Conservation (phyloP, 257 asterid species). For the Nicotiana undulata region DNA sequence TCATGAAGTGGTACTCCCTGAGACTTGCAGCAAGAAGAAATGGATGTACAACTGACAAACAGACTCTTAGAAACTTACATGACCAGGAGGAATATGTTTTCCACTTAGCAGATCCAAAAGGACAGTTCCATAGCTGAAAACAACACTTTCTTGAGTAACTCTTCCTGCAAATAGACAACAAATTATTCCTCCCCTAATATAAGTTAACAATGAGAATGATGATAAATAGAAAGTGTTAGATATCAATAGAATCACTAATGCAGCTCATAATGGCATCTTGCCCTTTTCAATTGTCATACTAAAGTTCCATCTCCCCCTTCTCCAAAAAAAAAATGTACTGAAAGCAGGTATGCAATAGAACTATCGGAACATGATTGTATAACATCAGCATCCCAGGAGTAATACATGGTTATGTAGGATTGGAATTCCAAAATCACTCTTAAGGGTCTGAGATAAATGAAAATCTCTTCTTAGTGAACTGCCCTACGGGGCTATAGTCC, state of each 20-base stretch:
- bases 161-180: conserved; percentile 56
- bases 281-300: neutral
- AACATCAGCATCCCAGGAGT: neutral
- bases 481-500: neutral
- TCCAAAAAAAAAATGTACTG: neutral
- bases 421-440: neutral
- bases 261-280: neutral
- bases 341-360: neutral
- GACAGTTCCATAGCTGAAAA: conserved; percentile 97
- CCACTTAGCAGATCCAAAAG: conserved; percentile 99
- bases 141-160: conserved; percentile 98
- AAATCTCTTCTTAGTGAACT: neutral
- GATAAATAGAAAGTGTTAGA: neutral
- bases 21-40: neutral
- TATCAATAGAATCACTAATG: neutral
- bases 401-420: neutral
- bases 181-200: neutral
- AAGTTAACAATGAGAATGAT: conserved; percentile 7
- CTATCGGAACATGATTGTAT: neutral
- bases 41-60: neutral
- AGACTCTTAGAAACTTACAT: conserved; percentile 40
- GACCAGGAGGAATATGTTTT: conserved; percentile 97
- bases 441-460: too few species aligned
- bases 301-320: neutral
- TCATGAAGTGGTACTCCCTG: neutral